A percentile compares a stretch with the other conserved stretches of the same genome.
Evolutionary conservation across 192 early-diverging fungal species (phyloP).

Genomic region (Diversispora eburnea): DNA sequence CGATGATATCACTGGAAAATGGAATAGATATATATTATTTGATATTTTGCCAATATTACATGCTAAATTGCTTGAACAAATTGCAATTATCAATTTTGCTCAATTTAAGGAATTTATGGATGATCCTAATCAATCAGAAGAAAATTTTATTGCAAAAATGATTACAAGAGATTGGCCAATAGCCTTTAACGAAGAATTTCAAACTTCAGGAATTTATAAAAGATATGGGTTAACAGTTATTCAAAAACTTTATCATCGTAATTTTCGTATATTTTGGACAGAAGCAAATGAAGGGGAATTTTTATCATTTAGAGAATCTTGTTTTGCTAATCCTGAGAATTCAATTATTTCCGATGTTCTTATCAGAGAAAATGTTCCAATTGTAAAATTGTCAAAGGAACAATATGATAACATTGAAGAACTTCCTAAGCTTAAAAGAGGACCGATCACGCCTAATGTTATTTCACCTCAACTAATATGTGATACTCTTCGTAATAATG

Average conservation of each 20-base stretch:
- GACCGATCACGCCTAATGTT: neutral
- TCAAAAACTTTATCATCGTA: neutral
- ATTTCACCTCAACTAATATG: neutral
- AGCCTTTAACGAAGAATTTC: neutral
- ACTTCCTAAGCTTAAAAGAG: neutral
- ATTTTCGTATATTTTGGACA: neutral
- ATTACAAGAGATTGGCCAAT: neutral
- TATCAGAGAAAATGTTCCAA: too few relatives aligned
- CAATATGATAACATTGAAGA: neutral
- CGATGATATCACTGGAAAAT: neutral
- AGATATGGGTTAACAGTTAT: neutral
- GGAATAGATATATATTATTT: slow-evolving; percentile 12
- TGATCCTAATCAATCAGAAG: neutral
- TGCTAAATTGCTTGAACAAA: neutral
- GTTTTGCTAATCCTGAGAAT: neutral
- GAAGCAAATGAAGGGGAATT: slow-evolving; percentile 6
- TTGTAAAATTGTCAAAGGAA: neutral
- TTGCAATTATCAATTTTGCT: neutral
- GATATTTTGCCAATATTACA: slow-evolving; percentile 5
- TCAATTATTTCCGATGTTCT: neutral
- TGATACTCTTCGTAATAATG: neutral
- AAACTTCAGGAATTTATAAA: neutral
- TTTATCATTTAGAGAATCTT: slow-evolving; percentile 3
- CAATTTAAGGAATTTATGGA: neutral
- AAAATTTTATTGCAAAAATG: neutral